phyloP scores from a whole-genome alignment of 345 rosid species.

The Geranium rotundifolium region DNA sequence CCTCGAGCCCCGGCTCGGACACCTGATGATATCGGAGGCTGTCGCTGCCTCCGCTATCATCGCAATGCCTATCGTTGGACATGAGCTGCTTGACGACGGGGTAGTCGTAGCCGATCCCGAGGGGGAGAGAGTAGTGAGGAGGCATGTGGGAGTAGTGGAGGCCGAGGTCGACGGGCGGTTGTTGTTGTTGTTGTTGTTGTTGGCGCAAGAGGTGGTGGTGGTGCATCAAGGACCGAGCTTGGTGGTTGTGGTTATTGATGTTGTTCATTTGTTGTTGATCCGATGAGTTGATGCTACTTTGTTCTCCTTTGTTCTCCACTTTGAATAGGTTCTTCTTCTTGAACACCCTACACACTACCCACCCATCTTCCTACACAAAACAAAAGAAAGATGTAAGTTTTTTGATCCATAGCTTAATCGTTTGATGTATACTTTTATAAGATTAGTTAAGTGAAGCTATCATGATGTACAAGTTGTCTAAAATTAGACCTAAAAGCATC shows the following conservation, averaged over 20 bases:
- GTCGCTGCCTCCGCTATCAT: constrained; percentile 16
- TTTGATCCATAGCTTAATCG: too few species aligned
- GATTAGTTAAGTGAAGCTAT: too few species aligned
- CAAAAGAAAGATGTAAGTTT: too few species aligned
- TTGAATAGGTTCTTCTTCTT: constrained; percentile 86
- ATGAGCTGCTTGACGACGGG: constrained; percentile 45
- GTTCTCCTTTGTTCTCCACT: constrained; percentile 36
- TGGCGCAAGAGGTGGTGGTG: constrained; percentile 44
- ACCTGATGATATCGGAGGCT: constrained; percentile 42
- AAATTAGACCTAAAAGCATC: too few species aligned
- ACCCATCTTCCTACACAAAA: constrained; percentile 74
- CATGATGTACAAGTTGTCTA: too few species aligned
- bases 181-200: constrained; percentile 25
- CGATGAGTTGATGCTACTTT: constrained; percentile 40
- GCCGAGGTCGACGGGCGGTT: constrained; percentile 34
- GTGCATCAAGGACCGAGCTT: constrained; percentile 37
- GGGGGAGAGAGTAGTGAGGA: constrained; percentile 32
- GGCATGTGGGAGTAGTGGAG: constrained; percentile 36
- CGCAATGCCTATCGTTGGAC: constrained; percentile 17
- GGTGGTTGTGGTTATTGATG: constrained; percentile 9
- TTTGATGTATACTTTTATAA: too few species aligned
- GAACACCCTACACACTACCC: constrained; percentile 92
- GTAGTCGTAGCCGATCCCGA: constrained; percentile 23
- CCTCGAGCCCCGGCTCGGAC: constrained; percentile 55
- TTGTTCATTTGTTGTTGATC: constrained; percentile 36